These are phyloP conservation scores for Naegleria gruberi DNA, from an alignment of 208 protist genomes.

Conservation along the genomic window DNA sequence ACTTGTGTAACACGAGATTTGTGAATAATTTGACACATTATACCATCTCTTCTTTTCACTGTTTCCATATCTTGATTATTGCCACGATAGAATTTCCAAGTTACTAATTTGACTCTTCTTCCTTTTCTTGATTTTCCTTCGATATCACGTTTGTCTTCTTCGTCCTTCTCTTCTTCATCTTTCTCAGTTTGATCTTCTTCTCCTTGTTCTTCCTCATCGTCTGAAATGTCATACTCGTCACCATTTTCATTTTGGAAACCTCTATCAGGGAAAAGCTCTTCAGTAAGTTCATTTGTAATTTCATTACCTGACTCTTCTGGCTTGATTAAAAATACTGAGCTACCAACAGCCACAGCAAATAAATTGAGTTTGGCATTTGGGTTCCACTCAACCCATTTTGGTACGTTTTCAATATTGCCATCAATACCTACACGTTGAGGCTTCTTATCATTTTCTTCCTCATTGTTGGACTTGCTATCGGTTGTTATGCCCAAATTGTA, in stretches of 20 bases:
- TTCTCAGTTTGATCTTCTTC: not conserved
- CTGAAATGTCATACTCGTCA: not conserved
- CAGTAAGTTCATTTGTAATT: slow-evolving; percentile 68
- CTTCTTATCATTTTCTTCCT: not conserved
- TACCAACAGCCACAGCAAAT: slow-evolving; percentile 72
- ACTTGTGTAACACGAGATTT: slow-evolving; percentile 38
- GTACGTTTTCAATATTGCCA: slow-evolving; percentile 45
- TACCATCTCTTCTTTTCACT: not conserved
- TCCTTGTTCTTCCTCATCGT: not conserved
- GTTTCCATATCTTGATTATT: not conserved
- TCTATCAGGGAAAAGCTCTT: slow-evolving; percentile 66
- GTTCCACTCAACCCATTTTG: slow-evolving; percentile 82
- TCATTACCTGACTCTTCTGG: slow-evolving; percentile 65
- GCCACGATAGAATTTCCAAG: not conserved
- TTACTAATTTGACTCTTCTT: not conserved
- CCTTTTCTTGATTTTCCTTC: not conserved
- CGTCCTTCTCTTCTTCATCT: not conserved
- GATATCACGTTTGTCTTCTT: not conserved
- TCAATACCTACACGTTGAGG: slow-evolving; percentile 11
- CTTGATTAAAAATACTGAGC: slow-evolving; percentile 72
- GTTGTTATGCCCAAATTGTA: slow-evolving; percentile 31
- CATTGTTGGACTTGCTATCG: not conserved
- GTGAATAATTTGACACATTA: not conserved
- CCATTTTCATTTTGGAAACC: slow-evolving; percentile 43
- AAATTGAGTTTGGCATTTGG: slow-evolving; percentile 74